Percentiles rank a stretch among this genome's conserved stretches.
phyloP scores from a whole-genome alignment of 148 eudicot species.

The Mesembryanthemum crystallinum region DNA sequence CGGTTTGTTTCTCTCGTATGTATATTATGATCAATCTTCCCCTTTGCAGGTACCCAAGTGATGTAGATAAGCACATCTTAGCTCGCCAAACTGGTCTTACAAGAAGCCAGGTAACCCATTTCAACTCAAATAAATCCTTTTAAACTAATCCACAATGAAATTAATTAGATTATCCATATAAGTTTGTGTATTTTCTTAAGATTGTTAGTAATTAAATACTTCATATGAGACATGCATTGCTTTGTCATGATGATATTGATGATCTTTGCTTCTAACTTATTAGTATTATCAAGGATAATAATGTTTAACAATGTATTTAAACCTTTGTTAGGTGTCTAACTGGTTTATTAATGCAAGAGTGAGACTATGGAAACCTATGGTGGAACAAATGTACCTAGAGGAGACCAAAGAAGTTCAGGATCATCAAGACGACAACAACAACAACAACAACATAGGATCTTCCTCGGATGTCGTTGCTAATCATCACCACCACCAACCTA shows the following conservation, averaged over 20 bases:
- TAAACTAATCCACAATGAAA: not conserved
- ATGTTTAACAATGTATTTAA: not conserved
- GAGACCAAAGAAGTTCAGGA: constrained; percentile 62
- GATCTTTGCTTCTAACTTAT: not conserved
- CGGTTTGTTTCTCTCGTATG: constrained; percentile 1
- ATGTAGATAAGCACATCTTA: constrained; percentile 93
- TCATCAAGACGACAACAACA: constrained; percentile 4
- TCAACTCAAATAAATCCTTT: not conserved
- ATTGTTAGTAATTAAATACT: not conserved
- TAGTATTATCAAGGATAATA: not conserved
- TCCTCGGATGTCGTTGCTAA: constrained; percentile 30
- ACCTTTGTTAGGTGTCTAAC: constrained; percentile 65
- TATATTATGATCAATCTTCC: not conserved
- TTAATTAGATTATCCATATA: no score
- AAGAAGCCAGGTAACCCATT: constrained; percentile 71
- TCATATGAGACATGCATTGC: not conserved
- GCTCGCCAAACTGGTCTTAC: constrained; percentile 96
- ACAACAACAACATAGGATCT: constrained; percentile 30
- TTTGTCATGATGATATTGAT: not conserved
- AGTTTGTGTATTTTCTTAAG: no score
- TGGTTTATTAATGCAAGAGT: constrained; percentile 99
- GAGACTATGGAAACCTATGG: constrained; percentile 99
- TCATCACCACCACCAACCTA: constrained; percentile 25
- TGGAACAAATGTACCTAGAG: constrained; percentile 95
- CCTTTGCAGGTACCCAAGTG: constrained; percentile 87